Evolutionary conservation across 1,284 basidiomycete genomes (phyloP).

Genomic region (Ustilago loliicola): DNA sequence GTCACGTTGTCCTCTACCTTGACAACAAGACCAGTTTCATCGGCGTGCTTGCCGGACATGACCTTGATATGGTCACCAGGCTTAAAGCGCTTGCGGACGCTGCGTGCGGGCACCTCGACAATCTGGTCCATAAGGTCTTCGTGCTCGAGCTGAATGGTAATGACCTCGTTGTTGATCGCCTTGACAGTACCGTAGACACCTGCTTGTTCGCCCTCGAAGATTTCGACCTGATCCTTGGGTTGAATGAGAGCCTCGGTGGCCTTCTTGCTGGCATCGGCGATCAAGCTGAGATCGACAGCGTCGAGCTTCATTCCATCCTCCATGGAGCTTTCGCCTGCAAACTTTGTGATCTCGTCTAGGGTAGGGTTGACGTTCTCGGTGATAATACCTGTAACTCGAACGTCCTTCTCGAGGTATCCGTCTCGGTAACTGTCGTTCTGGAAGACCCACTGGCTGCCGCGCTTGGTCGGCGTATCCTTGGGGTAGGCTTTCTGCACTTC

Average conservation of each 20-base stretch:
- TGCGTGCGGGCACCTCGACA: slow-evolving; percentile 84
- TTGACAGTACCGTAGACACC: slow-evolving; percentile 93
- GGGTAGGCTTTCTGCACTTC: slow-evolving; percentile 91
- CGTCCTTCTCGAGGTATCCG: slow-evolving; percentile 96
- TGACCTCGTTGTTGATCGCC: slow-evolving; percentile 87
- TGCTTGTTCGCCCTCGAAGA: slow-evolving; percentile 95
- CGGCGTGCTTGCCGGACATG: slow-evolving; percentile 91
- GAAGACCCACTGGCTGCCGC: slow-evolving; percentile 74
- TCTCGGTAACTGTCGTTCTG: slow-evolving; percentile 93
- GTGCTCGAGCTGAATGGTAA: slow-evolving; percentile 81
- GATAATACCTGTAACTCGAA: slow-evolving; percentile 83
- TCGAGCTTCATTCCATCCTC: slow-evolving; percentile 58
- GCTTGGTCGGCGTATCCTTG: slow-evolving; percentile 74
- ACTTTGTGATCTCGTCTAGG: slow-evolving; percentile 93
- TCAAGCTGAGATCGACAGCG: slow-evolving; percentile 81
- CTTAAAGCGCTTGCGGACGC: slow-evolving; percentile 94
- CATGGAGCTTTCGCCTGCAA: slow-evolving; percentile 75
- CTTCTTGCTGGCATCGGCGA: slow-evolving; percentile 88
- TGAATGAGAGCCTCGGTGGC: slow-evolving; percentile 90
- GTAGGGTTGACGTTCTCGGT: slow-evolving; percentile 94
- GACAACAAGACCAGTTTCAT: slow-evolving; percentile 96
- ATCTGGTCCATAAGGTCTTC: slow-evolving; percentile 86
- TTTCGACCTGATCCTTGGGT: slow-evolving; percentile 96
- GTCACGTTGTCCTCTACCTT: slow-evolving; percentile 85
- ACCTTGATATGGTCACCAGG: slow-evolving; percentile 99